These are phyloP conservation scores for Lentinula sp. DNA, from an alignment of 768 basidiomycete genomes.

Conservation along the genomic window DNA sequence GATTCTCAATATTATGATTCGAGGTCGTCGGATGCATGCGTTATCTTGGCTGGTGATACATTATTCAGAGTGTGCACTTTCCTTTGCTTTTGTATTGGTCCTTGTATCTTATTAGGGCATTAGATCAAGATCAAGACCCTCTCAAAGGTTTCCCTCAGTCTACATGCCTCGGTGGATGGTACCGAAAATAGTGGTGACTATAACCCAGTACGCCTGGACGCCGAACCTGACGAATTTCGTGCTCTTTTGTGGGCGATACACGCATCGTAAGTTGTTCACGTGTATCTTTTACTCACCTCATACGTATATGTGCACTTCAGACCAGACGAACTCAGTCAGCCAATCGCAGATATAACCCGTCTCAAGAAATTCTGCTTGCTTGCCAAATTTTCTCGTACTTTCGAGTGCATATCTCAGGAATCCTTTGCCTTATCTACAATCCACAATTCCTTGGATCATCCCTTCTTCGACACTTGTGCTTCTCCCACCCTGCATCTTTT, in stretches of 20 bases:
- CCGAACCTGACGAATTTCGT: not conserved
- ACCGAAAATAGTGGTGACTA: not conserved
- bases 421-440: not conserved
- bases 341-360: not conserved
- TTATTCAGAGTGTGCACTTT: not conserved
- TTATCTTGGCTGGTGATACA: not conserved
- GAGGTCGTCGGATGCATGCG: not conserved
- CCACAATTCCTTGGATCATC: too few relatives aligned
- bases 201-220: not conserved
- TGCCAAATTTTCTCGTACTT: not conserved
- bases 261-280: not conserved
- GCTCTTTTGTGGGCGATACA: not conserved
- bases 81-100: not conserved
- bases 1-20: not conserved
- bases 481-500: not conserved
- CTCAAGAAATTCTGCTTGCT: not conserved
- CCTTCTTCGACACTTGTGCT: not conserved
- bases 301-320: not conserved
- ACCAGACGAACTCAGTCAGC: not conserved
- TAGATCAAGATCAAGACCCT: not conserved
- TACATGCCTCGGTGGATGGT: not conserved
- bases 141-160: not conserved
- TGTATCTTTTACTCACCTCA: not conserved
- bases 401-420: not conserved
- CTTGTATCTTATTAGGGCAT: not conserved